Conservation (phyloP, 805 yeast genomes). For the Cyberlindnera petersonii region DNA sequence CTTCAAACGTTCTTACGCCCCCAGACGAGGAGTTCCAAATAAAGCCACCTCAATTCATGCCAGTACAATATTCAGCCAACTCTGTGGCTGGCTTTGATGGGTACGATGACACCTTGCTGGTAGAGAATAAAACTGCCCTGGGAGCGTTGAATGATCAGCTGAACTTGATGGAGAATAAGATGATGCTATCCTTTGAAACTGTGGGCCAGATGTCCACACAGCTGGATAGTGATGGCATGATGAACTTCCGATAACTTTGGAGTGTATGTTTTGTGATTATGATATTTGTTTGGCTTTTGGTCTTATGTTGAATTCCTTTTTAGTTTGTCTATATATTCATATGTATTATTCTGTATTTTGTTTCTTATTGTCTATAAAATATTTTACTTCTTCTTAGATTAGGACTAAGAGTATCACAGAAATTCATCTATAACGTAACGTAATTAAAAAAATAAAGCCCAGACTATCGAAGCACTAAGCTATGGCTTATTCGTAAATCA, state of each 20-base stretch:
- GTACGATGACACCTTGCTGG: not conserved
- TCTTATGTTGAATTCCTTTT: too few relatives aligned
- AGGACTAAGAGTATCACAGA: too few relatives aligned
- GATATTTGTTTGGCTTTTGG: too few relatives aligned
- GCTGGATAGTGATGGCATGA: conserved; percentile 1
- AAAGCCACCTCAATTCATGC: conserved; percentile 28
- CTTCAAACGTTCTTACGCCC: conserved; percentile 10
- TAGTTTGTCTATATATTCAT: too few relatives aligned
- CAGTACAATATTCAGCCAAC: conserved; percentile 27
- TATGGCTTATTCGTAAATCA: conserved; percentile 1
- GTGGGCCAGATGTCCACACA: conserved; percentile 3
- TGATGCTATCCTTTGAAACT: conserved; percentile 8
- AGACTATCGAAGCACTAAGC: conserved; percentile 6
- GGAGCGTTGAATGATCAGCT: conserved; percentile 4
- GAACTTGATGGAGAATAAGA: conserved; percentile 10
- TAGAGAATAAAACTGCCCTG: not conserved
- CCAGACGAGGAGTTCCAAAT: conserved; percentile 14
- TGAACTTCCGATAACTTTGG: too few relatives aligned
- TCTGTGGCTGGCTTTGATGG: not conserved
- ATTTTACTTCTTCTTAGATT: too few relatives aligned
- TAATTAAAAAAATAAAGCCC: not conserved
- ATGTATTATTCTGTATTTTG: too few relatives aligned
- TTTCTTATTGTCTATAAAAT: too few relatives aligned
- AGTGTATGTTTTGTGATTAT: too few relatives aligned
- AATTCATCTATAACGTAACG: conserved; percentile 2